These are phyloP conservation scores for Claviceps arundinis DNA, from an alignment of 2,329 filamentous ascomycete genomes.

Conservation along the genomic window DNA sequence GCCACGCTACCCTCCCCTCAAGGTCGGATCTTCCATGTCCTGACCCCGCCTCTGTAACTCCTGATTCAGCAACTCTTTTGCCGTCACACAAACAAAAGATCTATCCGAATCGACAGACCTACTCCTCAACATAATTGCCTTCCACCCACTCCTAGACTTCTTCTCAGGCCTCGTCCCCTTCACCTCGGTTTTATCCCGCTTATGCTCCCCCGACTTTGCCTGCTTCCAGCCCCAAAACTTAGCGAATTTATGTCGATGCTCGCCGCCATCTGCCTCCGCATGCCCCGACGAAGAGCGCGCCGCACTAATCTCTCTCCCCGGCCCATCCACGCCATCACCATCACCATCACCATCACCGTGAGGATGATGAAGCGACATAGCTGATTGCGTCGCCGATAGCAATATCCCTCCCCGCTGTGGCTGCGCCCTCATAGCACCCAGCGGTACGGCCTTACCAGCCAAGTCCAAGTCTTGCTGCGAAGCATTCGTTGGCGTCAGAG, in stretches of 20 bases:
- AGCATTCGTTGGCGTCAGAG: not conserved
- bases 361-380: not conserved
- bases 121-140: not conserved
- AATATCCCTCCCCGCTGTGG: no score
- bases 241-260: not conserved
- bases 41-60: not conserved
- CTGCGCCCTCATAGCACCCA: no score
- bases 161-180: not conserved
- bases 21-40: not conserved
- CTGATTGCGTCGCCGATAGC: no score
- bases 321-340: not conserved
- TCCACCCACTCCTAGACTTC: not conserved
- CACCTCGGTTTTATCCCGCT: not conserved
- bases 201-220: not conserved
- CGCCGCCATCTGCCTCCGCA: not conserved
- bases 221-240: not conserved
- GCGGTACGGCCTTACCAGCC: no score
- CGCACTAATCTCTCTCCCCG: not conserved
- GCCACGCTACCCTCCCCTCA: not conserved
- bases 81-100: slow-evolving; percentile 10
- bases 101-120: slow-evolving; percentile 7
- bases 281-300: not conserved
- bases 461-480: not conserved
- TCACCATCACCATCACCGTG: not conserved
- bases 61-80: slow-evolving; percentile 6